phyloP scores from a whole-genome alignment of 2,329 filamentous ascomycete species.

The Paracoccidioides lutzii region DNA sequence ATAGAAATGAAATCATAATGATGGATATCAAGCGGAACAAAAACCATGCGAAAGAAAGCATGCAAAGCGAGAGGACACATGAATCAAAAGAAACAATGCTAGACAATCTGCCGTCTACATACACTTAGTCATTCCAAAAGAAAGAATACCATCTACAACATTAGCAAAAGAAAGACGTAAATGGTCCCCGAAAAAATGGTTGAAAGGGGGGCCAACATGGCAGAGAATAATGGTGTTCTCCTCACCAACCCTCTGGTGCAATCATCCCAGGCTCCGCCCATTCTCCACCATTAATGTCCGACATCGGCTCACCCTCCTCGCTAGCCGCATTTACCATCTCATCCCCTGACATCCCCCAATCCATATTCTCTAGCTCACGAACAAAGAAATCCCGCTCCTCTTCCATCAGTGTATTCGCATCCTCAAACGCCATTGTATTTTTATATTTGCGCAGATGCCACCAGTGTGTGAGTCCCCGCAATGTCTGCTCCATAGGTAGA shows the following conservation, averaged over 20 bases:
- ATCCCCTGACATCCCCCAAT: slow-evolving; percentile 32
- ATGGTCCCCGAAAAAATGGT: not conserved
- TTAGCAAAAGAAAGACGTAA: not conserved
- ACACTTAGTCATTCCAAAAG: not conserved
- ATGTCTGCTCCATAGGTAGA: slow-evolving; percentile 77
- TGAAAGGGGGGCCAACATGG: not conserved
- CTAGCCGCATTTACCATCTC: slow-evolving; percentile 21
- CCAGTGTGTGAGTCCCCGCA: slow-evolving; percentile 86
- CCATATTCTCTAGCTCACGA: slow-evolving; percentile 62
- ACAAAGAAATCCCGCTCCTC: slow-evolving; percentile 72
- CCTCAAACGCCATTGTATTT: slow-evolving; percentile 52
- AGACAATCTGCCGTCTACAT: not conserved
- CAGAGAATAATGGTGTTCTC: not conserved
- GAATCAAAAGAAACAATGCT: not conserved
- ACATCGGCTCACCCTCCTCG: slow-evolving; percentile 16
- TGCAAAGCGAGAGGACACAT: not conserved
- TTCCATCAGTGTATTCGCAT: slow-evolving; percentile 43
- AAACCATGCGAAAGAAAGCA: too few relatives aligned
- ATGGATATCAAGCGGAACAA: not conserved
- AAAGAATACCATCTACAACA: not conserved
- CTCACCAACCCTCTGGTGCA: slow-evolving; percentile 7
- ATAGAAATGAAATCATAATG: not conserved
- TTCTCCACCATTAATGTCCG: slow-evolving; percentile 22
- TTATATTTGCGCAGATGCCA: slow-evolving; percentile 76
- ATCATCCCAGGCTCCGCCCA: slow-evolving; percentile 12